A percentile compares a stretch with the other conserved stretches of the same genome.
Evolutionary conservation across 169 alveolate genomes (phyloP).

Genomic region (Babesia gibsoni): DNA sequence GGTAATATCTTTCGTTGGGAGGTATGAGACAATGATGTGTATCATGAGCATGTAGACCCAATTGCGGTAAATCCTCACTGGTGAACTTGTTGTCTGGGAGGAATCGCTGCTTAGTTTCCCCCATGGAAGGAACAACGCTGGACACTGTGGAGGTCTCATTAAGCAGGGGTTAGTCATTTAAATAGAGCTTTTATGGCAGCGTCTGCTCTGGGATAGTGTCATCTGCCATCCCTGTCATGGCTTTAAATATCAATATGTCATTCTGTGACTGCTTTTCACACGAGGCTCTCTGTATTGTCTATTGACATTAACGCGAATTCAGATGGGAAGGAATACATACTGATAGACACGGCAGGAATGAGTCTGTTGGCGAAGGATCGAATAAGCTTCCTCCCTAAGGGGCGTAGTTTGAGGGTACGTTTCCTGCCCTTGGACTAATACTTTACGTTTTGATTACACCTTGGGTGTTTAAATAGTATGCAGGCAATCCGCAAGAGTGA

Average conservation of each 20-base stretch:
- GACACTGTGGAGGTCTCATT: constrained; percentile 70
- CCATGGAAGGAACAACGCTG: constrained; percentile 74
- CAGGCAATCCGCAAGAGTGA: constrained; percentile 73
- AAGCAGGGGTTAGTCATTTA: constrained; percentile 37
- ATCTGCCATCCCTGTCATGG: no score
- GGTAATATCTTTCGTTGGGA: constrained; percentile 54
- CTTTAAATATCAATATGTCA: no score
- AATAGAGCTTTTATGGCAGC: no score
- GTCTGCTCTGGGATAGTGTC: no score
- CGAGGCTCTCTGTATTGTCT: background rate
- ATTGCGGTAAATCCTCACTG: constrained; percentile 73
- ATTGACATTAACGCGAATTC: no score
- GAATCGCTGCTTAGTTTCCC: constrained; percentile 74
- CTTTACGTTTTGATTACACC: background rate
- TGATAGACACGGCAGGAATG: constrained; percentile 64
- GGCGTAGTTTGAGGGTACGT: constrained; percentile 43
- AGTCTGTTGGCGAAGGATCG: constrained; percentile 45
- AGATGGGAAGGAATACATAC: constrained; percentile 8
- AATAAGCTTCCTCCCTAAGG: constrained; percentile 46
- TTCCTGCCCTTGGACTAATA: background rate
- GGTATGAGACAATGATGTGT: constrained; percentile 31
- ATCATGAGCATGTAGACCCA: constrained; percentile 60
- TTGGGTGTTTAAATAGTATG: constrained; percentile 1
- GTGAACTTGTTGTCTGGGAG: constrained; percentile 63
- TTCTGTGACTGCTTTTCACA: no score